Percentiles rank a stretch among this genome's conserved stretches.
phyloP scores from a whole-genome alignment of 1,284 basidiomycete species.

The Sanghuangporus sanghuang region DNA sequence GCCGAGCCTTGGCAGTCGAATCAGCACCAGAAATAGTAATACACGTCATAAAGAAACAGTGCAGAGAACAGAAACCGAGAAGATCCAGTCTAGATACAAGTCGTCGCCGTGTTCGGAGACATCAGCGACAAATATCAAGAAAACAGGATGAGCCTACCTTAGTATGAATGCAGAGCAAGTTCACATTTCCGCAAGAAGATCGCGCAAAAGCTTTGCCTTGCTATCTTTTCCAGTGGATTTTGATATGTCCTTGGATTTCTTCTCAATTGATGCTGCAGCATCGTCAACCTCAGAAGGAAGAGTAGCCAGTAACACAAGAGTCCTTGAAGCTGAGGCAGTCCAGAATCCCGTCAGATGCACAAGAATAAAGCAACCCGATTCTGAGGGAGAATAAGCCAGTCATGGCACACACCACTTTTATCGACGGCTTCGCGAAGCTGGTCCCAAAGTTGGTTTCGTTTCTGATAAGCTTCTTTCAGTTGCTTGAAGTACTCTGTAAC shows the following conservation, averaged over 20 bases:
- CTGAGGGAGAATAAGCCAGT: conserved; percentile 11
- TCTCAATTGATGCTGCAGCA: conserved; percentile 6
- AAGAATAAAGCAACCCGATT: background rate
- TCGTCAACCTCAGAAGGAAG: conserved; percentile 15
- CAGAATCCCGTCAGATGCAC: background rate
- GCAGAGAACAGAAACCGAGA: no score
- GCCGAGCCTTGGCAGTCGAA: no score
- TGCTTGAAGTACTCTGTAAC: conserved; percentile 32
- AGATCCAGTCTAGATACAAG: background rate
- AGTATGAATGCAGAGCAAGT: background rate
- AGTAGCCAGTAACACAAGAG: conserved; percentile 1
- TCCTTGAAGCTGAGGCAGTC: conserved; percentile 2
- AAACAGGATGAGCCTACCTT: background rate
- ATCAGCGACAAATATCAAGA: background rate
- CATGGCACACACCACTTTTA: conserved; percentile 35
- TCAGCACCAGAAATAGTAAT: no score
- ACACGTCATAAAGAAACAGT: no score
- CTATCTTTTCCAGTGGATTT: conserved; percentile 11
- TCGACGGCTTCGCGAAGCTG: conserved; percentile 38
- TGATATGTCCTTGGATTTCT: conserved; percentile 15
- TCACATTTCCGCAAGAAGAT: conserved; percentile 16
- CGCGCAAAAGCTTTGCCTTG: conserved; percentile 16
- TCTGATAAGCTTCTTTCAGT: conserved; percentile 40
- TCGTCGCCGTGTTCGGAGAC: background rate
- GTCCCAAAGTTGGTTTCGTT: conserved; percentile 42